Percentiles rank a stretch among this genome's conserved stretches.
phyloP scores from a whole-genome alignment of 805 yeast genomes.

The Nakazawaea ishiwadae region DNA sequence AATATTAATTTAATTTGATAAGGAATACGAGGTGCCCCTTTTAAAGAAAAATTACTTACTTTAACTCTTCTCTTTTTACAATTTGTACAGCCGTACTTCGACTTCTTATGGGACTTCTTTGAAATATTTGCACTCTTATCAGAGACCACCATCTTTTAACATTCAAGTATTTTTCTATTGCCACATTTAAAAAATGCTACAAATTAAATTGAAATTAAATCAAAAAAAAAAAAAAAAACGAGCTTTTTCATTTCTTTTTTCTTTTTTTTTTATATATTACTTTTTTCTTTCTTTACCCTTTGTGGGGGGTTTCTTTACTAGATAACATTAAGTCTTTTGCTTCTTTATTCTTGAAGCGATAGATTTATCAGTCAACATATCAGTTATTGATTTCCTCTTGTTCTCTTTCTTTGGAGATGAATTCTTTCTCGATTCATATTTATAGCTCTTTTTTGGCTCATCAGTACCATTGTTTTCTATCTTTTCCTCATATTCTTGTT shows the following conservation, averaged over 20 bases:
- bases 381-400: background rate
- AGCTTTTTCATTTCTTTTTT: too few species aligned
- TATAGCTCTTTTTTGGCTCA: background rate
- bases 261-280: background rate
- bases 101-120: conserved; percentile 7
- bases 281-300: too few species aligned
- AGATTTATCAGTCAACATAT: background rate
- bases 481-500: background rate
- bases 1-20: too few species aligned
- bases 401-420: background rate
- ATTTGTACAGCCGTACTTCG: conserved; percentile 7
- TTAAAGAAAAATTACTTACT: conserved; percentile 6
- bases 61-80: conserved; percentile 10
- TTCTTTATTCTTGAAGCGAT: background rate
- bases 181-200: too few species aligned
- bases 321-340: background rate
- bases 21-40: too few species aligned
- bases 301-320: too few species aligned
- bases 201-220: too few species aligned
- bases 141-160: too few species aligned
- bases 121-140: too few species aligned
- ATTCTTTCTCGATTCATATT: background rate
- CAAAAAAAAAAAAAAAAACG: too few species aligned
- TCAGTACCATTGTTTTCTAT: background rate
- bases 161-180: too few species aligned